Conservation (phyloP, 768 basidiomycete genomes). For the Leccinum subtestaceum region DNA sequence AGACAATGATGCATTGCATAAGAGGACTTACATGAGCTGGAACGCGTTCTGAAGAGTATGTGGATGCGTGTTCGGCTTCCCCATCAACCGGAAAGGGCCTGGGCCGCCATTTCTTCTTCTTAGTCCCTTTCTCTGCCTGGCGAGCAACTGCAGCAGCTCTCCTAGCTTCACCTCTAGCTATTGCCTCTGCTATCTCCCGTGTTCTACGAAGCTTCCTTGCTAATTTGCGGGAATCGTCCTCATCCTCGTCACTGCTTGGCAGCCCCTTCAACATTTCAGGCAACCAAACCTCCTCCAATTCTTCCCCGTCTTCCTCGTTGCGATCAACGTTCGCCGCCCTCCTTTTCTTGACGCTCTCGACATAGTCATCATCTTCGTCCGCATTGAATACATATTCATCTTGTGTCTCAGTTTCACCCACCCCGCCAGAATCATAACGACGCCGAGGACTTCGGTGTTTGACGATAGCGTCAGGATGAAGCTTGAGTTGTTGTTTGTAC, state of each 20-base stretch:
- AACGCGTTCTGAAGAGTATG: background rate
- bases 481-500: slow-evolving; percentile 51
- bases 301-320: background rate
- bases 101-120: slow-evolving; percentile 16
- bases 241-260: slow-evolving; percentile 44
- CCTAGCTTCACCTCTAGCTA: slow-evolving; percentile 17
- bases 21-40: slow-evolving; percentile 13
- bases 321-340: slow-evolving; percentile 2
- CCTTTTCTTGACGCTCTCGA: slow-evolving; percentile 15
- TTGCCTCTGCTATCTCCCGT: slow-evolving; percentile 23
- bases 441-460: slow-evolving; percentile 41
- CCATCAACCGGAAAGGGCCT: slow-evolving; percentile 29
- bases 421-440: slow-evolving; percentile 24
- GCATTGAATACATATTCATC: slow-evolving; percentile 29
- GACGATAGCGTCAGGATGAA: slow-evolving; percentile 67
- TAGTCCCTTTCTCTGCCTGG: slow-evolving; percentile 10
- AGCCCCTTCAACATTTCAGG: slow-evolving; percentile 38
- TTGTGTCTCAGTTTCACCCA: slow-evolving; percentile 30
- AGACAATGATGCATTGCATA: background rate
- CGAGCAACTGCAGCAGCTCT: slow-evolving; percentile 16
- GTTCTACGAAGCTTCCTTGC: slow-evolving; percentile 32
- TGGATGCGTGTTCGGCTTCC: background rate
- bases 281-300: slow-evolving; percentile 21
- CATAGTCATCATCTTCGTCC: slow-evolving; percentile 29
- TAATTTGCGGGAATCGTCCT: slow-evolving; percentile 31